Base-by-base conservation (phyloP, 768 basidiomycete genomes). In the Roridomyces roridus region DNA sequence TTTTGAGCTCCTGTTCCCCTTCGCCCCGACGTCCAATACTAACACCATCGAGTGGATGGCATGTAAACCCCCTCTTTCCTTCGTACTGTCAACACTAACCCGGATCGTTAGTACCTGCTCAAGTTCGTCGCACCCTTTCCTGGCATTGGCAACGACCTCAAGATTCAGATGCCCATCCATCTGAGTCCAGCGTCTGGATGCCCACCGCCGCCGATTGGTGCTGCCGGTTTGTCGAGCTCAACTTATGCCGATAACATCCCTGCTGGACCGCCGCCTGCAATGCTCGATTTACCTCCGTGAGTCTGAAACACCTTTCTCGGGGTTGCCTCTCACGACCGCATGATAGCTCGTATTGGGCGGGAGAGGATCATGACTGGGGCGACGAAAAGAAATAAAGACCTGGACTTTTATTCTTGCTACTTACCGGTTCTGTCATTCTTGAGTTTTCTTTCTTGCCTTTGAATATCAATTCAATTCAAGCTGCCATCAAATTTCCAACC, bases 11-110 rank as follows among this genome's bases (percentile, higher is more conserved):
- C 24, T 39, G 28, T 46, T 55, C 41, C 53, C 45, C 3, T 55
- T 34, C 23, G 45, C 53, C 5, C 53, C 53, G 15, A 34, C 53
- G 10, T 47, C 24, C 17, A 46, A 29, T 9, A 46, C 53, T 17
- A 46, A 47, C 12, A 42, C 46, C 6, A 18, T 55, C 26, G 45
- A 55, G 20, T 55, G 53, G 53, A 4, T 5, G 23, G 53, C 47
- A 26, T n/a, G 17, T 10, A 6, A 35, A 4, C 4, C 17, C 26
- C 25, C 37, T 3, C 11, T 26, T 48, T 6, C 37, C 25, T 15
- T 23, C 35, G 4, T 29, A 5, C 42, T 23, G 7, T 6, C n/a
- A 14, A 17, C 31, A 17, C 31, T 28, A 18, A n/a, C 15, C 17
- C 2, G 11, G 17, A 9, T 25, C 23, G 7, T 12, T 36, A 55